Conservation (phyloP, 148 eudicot species). For the Camellia japonica region DNA sequence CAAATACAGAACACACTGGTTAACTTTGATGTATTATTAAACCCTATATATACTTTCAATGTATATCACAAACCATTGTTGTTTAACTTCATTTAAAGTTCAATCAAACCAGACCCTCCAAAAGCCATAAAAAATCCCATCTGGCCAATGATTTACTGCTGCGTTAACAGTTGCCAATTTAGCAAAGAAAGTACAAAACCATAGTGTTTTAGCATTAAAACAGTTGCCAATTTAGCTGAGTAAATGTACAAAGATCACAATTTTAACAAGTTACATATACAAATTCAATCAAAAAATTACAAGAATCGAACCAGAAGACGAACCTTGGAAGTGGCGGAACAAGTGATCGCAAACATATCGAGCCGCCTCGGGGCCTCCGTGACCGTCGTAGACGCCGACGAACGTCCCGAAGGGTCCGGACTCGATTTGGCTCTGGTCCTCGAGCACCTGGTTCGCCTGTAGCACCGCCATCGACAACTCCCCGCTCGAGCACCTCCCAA, state of each 20-base stretch:
- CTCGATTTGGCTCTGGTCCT: conserved; percentile 66
- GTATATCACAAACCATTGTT: background rate
- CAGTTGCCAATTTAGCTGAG: background rate
- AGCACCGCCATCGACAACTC: conserved; percentile 67
- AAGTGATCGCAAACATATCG: conserved; percentile 58
- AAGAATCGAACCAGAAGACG: conserved; percentile 5
- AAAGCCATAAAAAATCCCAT: background rate
- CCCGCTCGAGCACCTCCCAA: conserved; percentile 38
- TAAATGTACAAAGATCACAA: background rate
- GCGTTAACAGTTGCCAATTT: background rate
- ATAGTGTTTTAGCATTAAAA: background rate
- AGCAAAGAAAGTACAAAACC: background rate
- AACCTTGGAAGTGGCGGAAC: conserved; percentile 54
- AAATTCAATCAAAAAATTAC: background rate
- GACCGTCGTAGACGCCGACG: conserved; percentile 76
- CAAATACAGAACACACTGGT: background rate
- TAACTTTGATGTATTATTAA: background rate
- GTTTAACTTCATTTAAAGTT: background rate
- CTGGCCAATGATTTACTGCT: no score
- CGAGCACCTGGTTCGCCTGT: conserved; percentile 64
- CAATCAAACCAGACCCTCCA: background rate
- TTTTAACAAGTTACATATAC: background rate
- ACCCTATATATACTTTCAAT: no score
- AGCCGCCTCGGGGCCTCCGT: conserved; percentile 70
- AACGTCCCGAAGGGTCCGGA: conserved; percentile 58